A percentile compares a stretch with the other conserved stretches of the same genome.
phyloP scores from a whole-genome alignment of 371 early-diverging fungal genomes.

The Fennellomyces sp. region DNA sequence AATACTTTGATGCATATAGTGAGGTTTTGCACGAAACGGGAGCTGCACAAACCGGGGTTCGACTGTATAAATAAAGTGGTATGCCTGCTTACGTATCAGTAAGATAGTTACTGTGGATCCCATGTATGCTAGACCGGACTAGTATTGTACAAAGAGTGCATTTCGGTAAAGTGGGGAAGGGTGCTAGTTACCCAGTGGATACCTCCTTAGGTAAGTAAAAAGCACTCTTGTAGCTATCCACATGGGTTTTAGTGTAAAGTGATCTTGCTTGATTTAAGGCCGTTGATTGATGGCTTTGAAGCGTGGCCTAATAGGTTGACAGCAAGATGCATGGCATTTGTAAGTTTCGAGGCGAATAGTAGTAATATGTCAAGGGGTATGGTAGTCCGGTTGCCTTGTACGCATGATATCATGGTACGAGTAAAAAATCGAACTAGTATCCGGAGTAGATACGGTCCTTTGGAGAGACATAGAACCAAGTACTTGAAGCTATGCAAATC shows the following conservation, averaged over 20 bases:
- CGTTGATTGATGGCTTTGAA: constrained; percentile 13
- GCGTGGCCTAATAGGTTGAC: constrained; percentile 4
- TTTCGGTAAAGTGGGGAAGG: too few relatives aligned
- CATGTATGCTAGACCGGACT: too few relatives aligned
- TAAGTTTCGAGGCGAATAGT: background rate
- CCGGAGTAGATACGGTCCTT: constrained; percentile 11
- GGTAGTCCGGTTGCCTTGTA: background rate
- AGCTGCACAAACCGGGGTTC: too few relatives aligned
- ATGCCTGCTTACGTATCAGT: too few relatives aligned
- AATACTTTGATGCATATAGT: too few relatives aligned
- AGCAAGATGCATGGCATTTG: background rate
- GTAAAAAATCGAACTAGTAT: constrained; percentile 7
- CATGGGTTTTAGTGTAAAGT: background rate
- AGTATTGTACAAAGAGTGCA: too few relatives aligned
- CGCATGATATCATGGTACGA: constrained; percentile 4
- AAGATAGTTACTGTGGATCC: too few relatives aligned
- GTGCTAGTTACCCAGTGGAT: too few relatives aligned
- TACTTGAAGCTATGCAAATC: constrained; percentile 12
- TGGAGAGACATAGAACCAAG: constrained; percentile 11
- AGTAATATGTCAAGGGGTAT: background rate
- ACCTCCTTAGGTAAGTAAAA: too few relatives aligned
- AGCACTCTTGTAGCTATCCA: too few relatives aligned
- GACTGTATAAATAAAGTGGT: too few relatives aligned
- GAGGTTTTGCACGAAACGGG: too few relatives aligned
- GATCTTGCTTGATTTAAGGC: background rate